Evolutionary conservation across 2,329 filamentous ascomycete species (phyloP).

Genomic region (Torrubiella hemipterigena): DNA sequence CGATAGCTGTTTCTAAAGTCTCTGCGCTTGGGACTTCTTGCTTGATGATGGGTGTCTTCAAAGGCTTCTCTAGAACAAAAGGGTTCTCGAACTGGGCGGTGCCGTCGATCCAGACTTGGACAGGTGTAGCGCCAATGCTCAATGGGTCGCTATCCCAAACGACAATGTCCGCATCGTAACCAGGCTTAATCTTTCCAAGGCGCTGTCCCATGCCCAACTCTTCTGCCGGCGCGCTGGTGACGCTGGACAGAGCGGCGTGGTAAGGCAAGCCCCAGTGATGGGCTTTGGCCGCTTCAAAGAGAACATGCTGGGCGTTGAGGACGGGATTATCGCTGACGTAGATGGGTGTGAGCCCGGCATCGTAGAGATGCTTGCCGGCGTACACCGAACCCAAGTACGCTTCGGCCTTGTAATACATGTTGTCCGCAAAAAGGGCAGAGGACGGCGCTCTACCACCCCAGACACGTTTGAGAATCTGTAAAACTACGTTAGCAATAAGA

Average conservation of each 20-base stretch:
- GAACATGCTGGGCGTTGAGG: constrained; percentile 55
- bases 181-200: constrained; percentile 48
- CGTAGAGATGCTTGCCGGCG: constrained; percentile 54
- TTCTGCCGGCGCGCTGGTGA: constrained; percentile 47
- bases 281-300: constrained; percentile 51
- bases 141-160: constrained; percentile 53
- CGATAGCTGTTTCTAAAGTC: no score
- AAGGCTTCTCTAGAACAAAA: constrained; percentile 40
- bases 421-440: constrained; percentile 56
- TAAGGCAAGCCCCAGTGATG: constrained; percentile 50
- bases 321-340: constrained; percentile 64
- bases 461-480: constrained; percentile 40
- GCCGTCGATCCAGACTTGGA: constrained; percentile 54
- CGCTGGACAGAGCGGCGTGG: constrained; percentile 43
- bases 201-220: constrained; percentile 44
- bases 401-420: constrained; percentile 63
- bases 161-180: constrained; percentile 49
- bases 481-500: constrained; percentile 1
- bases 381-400: constrained; percentile 52
- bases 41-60: constrained; percentile 24
- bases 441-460: constrained; percentile 42
- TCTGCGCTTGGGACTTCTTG: constrained; percentile 30
- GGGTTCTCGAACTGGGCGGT: constrained; percentile 42
- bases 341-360: constrained; percentile 51
- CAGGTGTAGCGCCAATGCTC: constrained; percentile 44